These are phyloP conservation scores for Salix caprea DNA, from an alignment of 345 rosid species.

Conservation along the genomic window DNA sequence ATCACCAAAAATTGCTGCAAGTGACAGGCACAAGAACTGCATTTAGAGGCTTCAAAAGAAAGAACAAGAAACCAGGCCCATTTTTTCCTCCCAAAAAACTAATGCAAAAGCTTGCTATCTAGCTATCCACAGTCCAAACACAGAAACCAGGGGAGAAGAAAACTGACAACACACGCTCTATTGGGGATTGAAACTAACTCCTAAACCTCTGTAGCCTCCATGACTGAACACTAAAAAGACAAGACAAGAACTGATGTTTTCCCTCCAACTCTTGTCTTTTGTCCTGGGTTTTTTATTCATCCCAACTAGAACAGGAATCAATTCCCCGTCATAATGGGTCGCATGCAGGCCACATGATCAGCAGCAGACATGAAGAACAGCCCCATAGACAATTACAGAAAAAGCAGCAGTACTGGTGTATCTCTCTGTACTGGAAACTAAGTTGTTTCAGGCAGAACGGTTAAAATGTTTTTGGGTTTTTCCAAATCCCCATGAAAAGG, in stretches of 20 bases:
- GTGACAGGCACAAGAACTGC: not conserved
- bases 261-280: constrained; percentile 4
- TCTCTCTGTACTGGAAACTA: not conserved
- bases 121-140: not conserved
- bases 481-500: constrained; percentile 17
- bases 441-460: constrained; percentile 12
- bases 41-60: not conserved
- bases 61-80: not conserved
- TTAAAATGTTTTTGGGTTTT: not conserved
- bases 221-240: constrained; percentile 12
- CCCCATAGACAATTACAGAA: constrained; percentile 9
- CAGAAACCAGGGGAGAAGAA: not conserved
- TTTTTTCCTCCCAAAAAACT: not conserved
- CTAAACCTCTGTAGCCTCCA: constrained; percentile 46
- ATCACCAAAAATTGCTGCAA: constrained; percentile 1
- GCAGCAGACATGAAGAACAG: constrained; percentile 8
- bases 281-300: not conserved
- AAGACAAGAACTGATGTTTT: not conserved
- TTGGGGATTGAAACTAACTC: constrained; percentile 21
- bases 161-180: not conserved
- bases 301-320: constrained; percentile 20
- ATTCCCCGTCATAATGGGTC: constrained; percentile 3
- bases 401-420: not conserved
- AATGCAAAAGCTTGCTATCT: not conserved
- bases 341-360: constrained; percentile 19